Percentiles rank a stretch among this genome's conserved stretches.
Evolutionary conservation across 2,329 filamentous ascomycete species (phyloP).

Genomic region (Elsinoe necatrix): DNA sequence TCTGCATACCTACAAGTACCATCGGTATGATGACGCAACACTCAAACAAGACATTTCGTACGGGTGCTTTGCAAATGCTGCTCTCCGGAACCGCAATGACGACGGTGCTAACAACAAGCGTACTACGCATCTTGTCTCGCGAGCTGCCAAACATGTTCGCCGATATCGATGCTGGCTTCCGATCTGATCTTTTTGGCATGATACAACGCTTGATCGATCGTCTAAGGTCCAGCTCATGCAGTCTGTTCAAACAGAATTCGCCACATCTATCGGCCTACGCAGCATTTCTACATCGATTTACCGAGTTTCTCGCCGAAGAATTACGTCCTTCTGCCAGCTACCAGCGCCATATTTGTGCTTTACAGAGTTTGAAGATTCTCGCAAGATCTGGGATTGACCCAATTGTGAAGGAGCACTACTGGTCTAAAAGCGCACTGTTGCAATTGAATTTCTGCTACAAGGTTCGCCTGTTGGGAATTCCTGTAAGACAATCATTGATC

Average conservation of each 20-base stretch:
- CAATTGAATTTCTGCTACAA: slow-evolving; percentile 44
- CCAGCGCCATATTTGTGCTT: slow-evolving; percentile 73
- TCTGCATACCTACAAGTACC: slow-evolving; percentile 18
- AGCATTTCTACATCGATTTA: slow-evolving; percentile 65
- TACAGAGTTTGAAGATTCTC: slow-evolving; percentile 63
- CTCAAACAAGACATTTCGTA: not conserved
- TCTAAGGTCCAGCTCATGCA: slow-evolving; percentile 39
- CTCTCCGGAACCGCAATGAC: slow-evolving; percentile 67
- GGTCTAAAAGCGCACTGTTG: slow-evolving; percentile 42
- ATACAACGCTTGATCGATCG: slow-evolving; percentile 70
- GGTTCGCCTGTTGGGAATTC: slow-evolving; percentile 35
- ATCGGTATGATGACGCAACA: not conserved
- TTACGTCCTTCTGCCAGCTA: slow-evolving; percentile 77
- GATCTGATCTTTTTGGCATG: slow-evolving; percentile 69
- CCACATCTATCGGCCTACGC: slow-evolving; percentile 42
- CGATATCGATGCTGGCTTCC: slow-evolving; percentile 77
- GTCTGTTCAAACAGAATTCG: slow-evolving; percentile 41
- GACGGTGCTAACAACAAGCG: slow-evolving; percentile 56
- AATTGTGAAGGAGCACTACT: slow-evolving; percentile 30
- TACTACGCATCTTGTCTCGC: slow-evolving; percentile 54
- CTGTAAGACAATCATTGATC: slow-evolving; percentile 54
- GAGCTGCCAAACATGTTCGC: slow-evolving; percentile 66
- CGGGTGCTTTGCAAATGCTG: slow-evolving; percentile 59
- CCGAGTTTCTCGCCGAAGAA: slow-evolving; percentile 63
- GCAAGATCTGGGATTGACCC: slow-evolving; percentile 60